Base-by-base conservation (phyloP, 768 basidiomycete species). In the Cubamyces sp. region DNA sequence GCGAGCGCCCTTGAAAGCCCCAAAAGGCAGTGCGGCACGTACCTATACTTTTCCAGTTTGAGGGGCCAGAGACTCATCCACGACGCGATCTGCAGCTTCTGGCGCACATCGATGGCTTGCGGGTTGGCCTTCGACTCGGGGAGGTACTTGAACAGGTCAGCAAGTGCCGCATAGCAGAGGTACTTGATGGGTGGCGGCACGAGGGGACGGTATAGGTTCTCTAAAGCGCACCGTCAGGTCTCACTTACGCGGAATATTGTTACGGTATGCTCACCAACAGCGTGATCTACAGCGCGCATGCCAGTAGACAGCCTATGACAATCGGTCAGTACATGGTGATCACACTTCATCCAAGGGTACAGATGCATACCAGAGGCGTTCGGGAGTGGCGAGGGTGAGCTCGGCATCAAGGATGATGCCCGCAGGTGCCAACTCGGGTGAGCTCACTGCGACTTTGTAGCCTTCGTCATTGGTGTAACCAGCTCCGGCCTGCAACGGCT, bases 31-130 rank as follows among this genome's bases (percentile, higher is more conserved):
- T 8, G 28, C 47, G 26, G 49, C 23, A 51, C 62, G 47, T 26
- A 85, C 87, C 79, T 79, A 67, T 86, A 85, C 66, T 76, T 80
- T 67, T 85, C 84, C 9, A 79, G 60, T 67, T 82, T 85, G 45
- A 79, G 73, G 0, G 90, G 89, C 88, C 87, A 91, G 12, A 90
- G 66, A 64, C 87, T 90, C 87, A 90, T 90, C 91, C 89, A 92
- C 0, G 88, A 82, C 2, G 90, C 91, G 43, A 92, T 57, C 70
- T 90, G 84, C 15, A 91, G 78, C 70, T 82, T 86, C 67, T 91
- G 88, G 16, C 91, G 83, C 54, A 77, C 72, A n/a, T 79, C 81
- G 39, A 92, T 62, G 61, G 84, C 77, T 26, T 73, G 68, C 0
- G 88, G 85, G 62, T 88, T 74, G 15, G 78, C 82, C 70, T 87